Base-by-base conservation (phyloP, 495 filamentous ascomycete genomes). In the Gamarada debralockiae region DNA sequence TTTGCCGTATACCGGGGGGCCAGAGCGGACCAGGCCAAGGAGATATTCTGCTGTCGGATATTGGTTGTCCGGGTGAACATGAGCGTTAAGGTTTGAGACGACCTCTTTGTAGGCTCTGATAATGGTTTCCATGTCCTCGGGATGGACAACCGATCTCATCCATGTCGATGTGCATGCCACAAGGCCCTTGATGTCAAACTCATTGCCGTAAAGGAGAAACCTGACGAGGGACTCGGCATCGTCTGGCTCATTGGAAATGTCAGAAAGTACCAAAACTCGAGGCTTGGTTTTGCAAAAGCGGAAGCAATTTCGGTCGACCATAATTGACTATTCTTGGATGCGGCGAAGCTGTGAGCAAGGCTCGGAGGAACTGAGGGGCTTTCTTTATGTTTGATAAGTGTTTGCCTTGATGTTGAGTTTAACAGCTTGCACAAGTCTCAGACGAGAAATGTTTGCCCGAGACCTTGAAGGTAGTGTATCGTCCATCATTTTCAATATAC, bases 181-280 rank as follows among this genome's bases (percentile, higher is more conserved):
- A n/a, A 73, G 45, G 1, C 69, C 72, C 23, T 68, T 63, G 1
- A 64, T 73, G 13, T 69, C 57, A 55, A 73, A 70, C 43, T 71
- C 63, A 40, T 75, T 73, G 17, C 61, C 52, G 51, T 75, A 72
- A 13, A 72, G 58, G 0, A 73, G 66, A 46, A 67, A 75, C 6
- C 72, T 57, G 36, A 68, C 64, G 1, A 74, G 60, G 0, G 70
- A 73, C 39, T 71, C 63, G 10, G 68, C 63, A 52, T 73, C 72
- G 41, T 71, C 70, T 3, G 69, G 68, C 53, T 75, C 72, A 44
- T 71, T 73, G 27, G 65, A 66, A 38, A 73, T 73, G 48, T 74
- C 72, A 3, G 65, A 67, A 22, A 75, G 60, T 44, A 75, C 65
- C 57, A 75, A 72, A 15, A 73, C 31, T 34, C 31, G 31, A 8